Percentiles rank a stretch among this genome's conserved stretches.
phyloP scores from a whole-genome alignment of 2,329 filamentous ascomycete genomes.

The Claviceps paspali region DNA sequence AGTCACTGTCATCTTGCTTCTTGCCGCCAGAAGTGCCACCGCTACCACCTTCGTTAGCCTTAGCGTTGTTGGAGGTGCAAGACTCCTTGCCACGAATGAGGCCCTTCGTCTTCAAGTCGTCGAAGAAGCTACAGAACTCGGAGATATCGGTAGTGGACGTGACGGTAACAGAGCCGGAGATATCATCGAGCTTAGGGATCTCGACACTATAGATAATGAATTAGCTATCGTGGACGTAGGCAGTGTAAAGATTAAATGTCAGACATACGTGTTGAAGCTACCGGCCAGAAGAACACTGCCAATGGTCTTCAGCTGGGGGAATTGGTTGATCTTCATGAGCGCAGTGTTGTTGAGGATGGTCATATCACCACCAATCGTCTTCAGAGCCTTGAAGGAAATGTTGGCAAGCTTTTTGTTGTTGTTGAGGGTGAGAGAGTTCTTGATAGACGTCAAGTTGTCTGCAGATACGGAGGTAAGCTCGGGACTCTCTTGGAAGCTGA shows the following conservation, averaged over 20 bases:
- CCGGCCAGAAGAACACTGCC: conserved; percentile 79
- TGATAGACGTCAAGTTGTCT: conserved; percentile 40
- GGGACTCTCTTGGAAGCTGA: conserved; percentile 69
- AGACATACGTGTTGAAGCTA: conserved; percentile 64
- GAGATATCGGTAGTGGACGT: conserved; percentile 48
- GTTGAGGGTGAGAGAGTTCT: conserved; percentile 42
- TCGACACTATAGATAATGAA: conserved; percentile 38
- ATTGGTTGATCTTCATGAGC: conserved; percentile 48
- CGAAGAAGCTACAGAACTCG: conserved; percentile 37
- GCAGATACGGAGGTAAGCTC: conserved; percentile 54
- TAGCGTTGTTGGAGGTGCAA: conserved; percentile 35
- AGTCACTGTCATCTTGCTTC: conserved; percentile 18
- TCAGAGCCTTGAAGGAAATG: conserved; percentile 58
- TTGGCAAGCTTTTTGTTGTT: conserved; percentile 51
- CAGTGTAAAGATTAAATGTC: neutral
- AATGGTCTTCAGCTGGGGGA: conserved; percentile 53
- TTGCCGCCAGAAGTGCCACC: conserved; percentile 14
- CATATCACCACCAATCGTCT: conserved; percentile 60
- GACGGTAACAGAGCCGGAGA: conserved; percentile 58
- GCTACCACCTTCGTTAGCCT: conserved; percentile 33
- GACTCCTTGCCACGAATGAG: conserved; percentile 27
- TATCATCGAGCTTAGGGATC: conserved; percentile 51
- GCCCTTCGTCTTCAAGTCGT: conserved; percentile 23
- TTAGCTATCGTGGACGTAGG: neutral
- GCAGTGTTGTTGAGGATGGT: conserved; percentile 82